Conservation (phyloP, 2,329 filamentous ascomycete species). For the Boeremia exigua region DNA sequence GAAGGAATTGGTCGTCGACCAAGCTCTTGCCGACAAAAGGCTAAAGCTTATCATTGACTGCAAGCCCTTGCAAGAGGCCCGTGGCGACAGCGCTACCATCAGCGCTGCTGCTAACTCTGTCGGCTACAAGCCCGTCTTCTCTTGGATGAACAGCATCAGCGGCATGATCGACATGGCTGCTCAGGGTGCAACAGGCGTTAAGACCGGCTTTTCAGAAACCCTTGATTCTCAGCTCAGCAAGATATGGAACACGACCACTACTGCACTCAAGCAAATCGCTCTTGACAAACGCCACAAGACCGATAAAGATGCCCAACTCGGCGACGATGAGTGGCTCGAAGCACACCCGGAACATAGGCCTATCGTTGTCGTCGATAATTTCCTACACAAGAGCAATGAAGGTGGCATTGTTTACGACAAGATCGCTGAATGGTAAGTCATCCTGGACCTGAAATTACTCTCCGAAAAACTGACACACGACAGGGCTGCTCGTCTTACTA, state of each 20-base stretch:
- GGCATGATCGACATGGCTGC: slow-evolving; percentile 91
- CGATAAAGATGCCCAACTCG: slow-evolving; percentile 74
- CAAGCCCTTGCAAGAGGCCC: slow-evolving; percentile 88
- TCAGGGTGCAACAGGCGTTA: slow-evolving; percentile 91
- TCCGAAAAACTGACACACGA: slow-evolving; percentile 12
- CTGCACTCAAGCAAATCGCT: slow-evolving; percentile 78
- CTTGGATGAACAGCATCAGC: slow-evolving; percentile 93
- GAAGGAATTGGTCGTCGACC: slow-evolving; percentile 83
- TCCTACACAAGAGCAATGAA: slow-evolving; percentile 73
- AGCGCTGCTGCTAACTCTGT: slow-evolving; percentile 80
- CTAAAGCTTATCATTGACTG: slow-evolving; percentile 89
- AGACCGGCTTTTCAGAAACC: slow-evolving; percentile 92
- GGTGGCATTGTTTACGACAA: slow-evolving; percentile 58
- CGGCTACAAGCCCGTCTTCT: slow-evolving; percentile 91
- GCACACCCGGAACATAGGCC: slow-evolving; percentile 83
- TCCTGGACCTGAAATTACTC: background rate
- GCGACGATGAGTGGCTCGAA: slow-evolving; percentile 87
- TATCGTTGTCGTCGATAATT: slow-evolving; percentile 90
- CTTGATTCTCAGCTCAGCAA: slow-evolving; percentile 87
- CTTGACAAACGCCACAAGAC: slow-evolving; percentile 72
- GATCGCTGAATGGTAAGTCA: slow-evolving; percentile 71
- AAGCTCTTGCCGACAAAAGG: slow-evolving; percentile 76
- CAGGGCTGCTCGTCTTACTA: slow-evolving; percentile 79
- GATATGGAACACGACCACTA: slow-evolving; percentile 83
- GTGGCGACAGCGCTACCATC: slow-evolving; percentile 86